Conservation (phyloP, 495 filamentous ascomycete species). For the Haplographium delicatum region DNA sequence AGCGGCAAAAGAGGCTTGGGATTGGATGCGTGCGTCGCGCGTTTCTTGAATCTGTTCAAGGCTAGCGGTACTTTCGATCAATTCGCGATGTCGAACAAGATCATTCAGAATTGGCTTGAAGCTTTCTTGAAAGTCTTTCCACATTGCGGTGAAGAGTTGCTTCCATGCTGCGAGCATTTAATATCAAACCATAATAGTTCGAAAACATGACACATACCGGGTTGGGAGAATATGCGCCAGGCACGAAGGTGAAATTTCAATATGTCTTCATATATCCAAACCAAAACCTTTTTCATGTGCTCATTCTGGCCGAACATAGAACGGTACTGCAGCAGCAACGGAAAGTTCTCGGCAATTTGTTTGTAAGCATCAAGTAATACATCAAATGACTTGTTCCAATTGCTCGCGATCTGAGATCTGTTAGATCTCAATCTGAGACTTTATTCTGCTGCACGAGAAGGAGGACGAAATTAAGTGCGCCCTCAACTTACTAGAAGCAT, state of each 20-base stretch:
- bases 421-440: background rate
- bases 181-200: background rate
- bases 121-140: slow-evolving; percentile 34
- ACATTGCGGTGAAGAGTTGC: slow-evolving; percentile 31
- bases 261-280: slow-evolving; percentile 41
- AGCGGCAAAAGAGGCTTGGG: slow-evolving; percentile 10
- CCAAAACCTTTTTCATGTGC: slow-evolving; percentile 29
- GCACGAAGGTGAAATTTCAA: slow-evolving; percentile 37
- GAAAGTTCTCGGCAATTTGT: slow-evolving; percentile 35
- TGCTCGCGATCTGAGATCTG: slow-evolving; percentile 7
- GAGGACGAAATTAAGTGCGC: background rate
- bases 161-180: slow-evolving; percentile 27
- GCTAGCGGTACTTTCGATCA: background rate
- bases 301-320: slow-evolving; percentile 27
- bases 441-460: background rate
- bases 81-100: slow-evolving; percentile 24
- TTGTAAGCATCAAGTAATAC: slow-evolving; percentile 37
- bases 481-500: slow-evolving; percentile 23
- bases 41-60: slow-evolving; percentile 21
- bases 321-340: slow-evolving; percentile 31
- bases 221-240: slow-evolving; percentile 28
- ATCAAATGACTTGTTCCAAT: slow-evolving; percentile 28
- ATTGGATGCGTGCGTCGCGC: slow-evolving; percentile 11
- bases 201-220: background rate
- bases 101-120: slow-evolving; percentile 32